Evolutionary conservation across 2,329 filamentous ascomycete species (phyloP).

Genomic region (Ambrosiella beaveri): DNA sequence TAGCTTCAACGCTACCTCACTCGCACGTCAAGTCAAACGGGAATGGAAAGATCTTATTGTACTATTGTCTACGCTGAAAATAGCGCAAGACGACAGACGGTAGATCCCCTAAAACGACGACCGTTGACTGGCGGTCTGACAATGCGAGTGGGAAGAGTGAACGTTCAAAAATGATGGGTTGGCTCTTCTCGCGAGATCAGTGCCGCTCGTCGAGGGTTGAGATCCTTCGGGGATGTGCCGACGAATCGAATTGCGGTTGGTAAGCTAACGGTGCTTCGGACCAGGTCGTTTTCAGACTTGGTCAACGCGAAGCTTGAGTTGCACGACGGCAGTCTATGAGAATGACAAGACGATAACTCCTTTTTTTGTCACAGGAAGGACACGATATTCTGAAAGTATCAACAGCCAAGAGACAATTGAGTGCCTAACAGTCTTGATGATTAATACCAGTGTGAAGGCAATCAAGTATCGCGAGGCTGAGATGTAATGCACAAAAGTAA

Average conservation of each 20-base stretch:
- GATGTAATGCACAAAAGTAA: not conserved
- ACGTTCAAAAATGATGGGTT: slow-evolving; percentile 12
- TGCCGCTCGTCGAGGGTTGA: slow-evolving; percentile 13
- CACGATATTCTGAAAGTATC: not conserved
- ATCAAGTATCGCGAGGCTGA: slow-evolving; percentile 4
- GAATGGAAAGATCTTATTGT: slow-evolving; percentile 13
- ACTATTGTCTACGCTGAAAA: slow-evolving; percentile 13
- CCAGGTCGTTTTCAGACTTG: slow-evolving; percentile 9
- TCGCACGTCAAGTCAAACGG: slow-evolving; percentile 13
- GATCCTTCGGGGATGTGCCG: slow-evolving; percentile 12
- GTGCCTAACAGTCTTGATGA: slow-evolving; percentile 2
- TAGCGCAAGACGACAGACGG: slow-evolving; percentile 12
- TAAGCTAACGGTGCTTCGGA: not conserved
- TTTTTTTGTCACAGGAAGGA: slow-evolving; percentile 8
- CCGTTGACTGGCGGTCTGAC: slow-evolving; percentile 13
- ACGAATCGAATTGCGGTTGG: slow-evolving; percentile 11
- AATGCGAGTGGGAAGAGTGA: slow-evolving; percentile 14
- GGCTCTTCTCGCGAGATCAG: slow-evolving; percentile 14
- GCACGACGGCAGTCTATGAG: not conserved
- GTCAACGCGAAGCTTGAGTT: not conserved
- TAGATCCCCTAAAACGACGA: slow-evolving; percentile 12
- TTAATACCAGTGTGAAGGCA: slow-evolving; percentile 6
- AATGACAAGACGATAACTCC: not conserved
- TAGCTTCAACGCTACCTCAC: slow-evolving; percentile 7
- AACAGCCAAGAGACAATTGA: slow-evolving; percentile 4